A percentile compares a stretch with the other conserved stretches of the same genome.
These are phyloP conservation scores for Curvularia verruculosa DNA, from an alignment of 2,329 filamentous ascomycete species.

Conservation along the genomic window DNA sequence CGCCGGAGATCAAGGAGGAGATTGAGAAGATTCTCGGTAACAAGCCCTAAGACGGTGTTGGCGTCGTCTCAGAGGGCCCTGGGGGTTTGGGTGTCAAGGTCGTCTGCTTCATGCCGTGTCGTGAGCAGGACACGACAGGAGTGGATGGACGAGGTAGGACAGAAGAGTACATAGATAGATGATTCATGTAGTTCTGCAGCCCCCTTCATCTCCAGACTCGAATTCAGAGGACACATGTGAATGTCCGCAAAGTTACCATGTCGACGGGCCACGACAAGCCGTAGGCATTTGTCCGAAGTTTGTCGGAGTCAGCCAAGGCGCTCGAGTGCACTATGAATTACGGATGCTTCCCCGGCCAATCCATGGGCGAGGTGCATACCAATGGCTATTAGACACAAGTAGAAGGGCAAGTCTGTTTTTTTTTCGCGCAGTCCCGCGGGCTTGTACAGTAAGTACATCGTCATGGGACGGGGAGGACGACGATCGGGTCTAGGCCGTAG, in stretches of 20 bases:
- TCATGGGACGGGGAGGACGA: not conserved
- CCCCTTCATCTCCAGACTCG: too few relatives aligned
- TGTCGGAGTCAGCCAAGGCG: not conserved
- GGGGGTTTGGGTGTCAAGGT: not conserved
- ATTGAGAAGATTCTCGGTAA: slow-evolving; percentile 50
- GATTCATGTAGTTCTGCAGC: not conserved
- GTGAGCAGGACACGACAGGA: not conserved
- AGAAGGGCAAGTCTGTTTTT: not conserved
- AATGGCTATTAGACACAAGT: too few relatives aligned
- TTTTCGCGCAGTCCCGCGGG: slow-evolving; percentile 8
- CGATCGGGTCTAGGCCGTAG: too few relatives aligned
- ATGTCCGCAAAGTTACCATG: not conserved
- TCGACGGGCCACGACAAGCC: not conserved
- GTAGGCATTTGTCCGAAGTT: not conserved
- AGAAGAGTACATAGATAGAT: not conserved
- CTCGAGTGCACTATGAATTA: not conserved
- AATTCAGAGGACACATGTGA: too few relatives aligned
- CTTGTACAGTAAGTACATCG: slow-evolving; percentile 3
- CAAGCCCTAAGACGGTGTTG: slow-evolving; percentile 39
- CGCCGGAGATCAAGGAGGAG: slow-evolving; percentile 49
- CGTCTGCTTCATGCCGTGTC: not conserved
- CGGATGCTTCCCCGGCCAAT: not conserved
- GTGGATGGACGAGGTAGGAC: not conserved
- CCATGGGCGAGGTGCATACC: not conserved
- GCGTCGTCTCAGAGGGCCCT: not conserved